A percentile compares a stretch with the other conserved stretches of the same genome.
Conservation (phyloP, 768 basidiomycete genomes). For the Leccinum sublutescens region DNA sequence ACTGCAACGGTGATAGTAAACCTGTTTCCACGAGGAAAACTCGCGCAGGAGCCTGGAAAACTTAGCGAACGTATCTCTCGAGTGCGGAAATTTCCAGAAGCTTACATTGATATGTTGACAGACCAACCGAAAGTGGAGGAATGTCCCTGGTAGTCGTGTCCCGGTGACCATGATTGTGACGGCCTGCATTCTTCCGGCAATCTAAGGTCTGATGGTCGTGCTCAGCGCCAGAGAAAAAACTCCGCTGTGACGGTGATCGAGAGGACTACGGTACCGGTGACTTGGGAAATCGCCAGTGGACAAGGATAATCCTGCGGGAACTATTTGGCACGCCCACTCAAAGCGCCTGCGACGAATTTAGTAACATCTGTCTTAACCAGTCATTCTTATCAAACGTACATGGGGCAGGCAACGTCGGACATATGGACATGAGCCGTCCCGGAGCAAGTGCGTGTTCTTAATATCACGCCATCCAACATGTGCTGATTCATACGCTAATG, state of each 20-base stretch:
- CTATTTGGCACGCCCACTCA: background rate
- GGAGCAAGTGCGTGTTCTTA: slow-evolving; percentile 6
- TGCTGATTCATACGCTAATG: background rate
- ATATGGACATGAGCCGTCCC: slow-evolving; percentile 8
- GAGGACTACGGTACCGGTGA: slow-evolving; percentile 16
- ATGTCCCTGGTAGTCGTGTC: slow-evolving; percentile 2
- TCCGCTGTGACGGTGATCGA: slow-evolving; percentile 16
- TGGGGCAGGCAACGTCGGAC: slow-evolving; percentile 9
- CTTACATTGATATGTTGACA: slow-evolving; percentile 2
- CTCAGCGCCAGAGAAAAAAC: slow-evolving; percentile 4
- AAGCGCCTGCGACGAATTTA: slow-evolving; percentile 14
- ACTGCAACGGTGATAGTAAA: background rate
- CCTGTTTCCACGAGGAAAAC: slow-evolving; percentile 12
- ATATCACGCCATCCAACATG: slow-evolving; percentile 10
- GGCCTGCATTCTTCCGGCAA: slow-evolving; percentile 15
- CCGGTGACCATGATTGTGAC: slow-evolving; percentile 12
- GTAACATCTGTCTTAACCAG: slow-evolving; percentile 5
- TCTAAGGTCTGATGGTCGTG: background rate
- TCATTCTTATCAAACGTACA: slow-evolving; percentile 1
- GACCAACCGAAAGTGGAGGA: background rate
- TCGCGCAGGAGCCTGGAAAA: slow-evolving; percentile 6
- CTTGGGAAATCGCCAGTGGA: slow-evolving; percentile 19
- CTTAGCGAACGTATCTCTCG: background rate
- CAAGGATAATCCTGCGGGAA: slow-evolving; percentile 11
- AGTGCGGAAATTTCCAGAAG: background rate